Percentiles rank a stretch among this genome's conserved stretches.
phyloP scores from a whole-genome alignment of 306 rosid species.

The Cucurbita moschata region DNA sequence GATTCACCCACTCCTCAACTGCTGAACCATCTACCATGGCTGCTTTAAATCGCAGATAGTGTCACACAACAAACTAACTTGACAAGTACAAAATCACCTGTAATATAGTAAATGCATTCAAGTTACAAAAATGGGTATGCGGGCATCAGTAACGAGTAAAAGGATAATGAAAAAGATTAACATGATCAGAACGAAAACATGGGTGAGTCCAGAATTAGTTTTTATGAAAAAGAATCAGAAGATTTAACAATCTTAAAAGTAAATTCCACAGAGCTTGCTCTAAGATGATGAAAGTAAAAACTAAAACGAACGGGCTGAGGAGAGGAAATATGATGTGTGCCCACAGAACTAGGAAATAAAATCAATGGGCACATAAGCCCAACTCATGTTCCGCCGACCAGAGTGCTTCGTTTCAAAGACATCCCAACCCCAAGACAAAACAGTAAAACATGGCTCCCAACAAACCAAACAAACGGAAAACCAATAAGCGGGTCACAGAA shows the following conservation, averaged over 20 bases:
- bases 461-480: neutral
- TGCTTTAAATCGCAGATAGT: slow-evolving; percentile 24
- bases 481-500: too few species aligned
- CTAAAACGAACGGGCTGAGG: neutral
- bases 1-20: slow-evolving; percentile 72
- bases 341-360: neutral
- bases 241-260: neutral
- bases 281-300: neutral
- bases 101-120: neutral
- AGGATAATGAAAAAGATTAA: neutral
- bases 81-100: slow-evolving; percentile 8
- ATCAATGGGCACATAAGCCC: neutral
- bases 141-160: neutral
- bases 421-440: neutral
- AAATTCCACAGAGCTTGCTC: neutral
- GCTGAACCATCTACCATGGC: slow-evolving; percentile 77
- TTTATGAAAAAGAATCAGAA: neutral
- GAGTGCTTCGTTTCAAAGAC: neutral
- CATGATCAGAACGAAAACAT: neutral
- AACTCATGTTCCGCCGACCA: neutral
- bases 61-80: slow-evolving; percentile 27
- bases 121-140: neutral
- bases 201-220: neutral
- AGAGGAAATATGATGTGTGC: neutral
- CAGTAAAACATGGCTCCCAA: neutral